These are phyloP conservation scores for Lycium barbarum DNA, from an alignment of 257 asterid genomes.

Conservation along the genomic window DNA sequence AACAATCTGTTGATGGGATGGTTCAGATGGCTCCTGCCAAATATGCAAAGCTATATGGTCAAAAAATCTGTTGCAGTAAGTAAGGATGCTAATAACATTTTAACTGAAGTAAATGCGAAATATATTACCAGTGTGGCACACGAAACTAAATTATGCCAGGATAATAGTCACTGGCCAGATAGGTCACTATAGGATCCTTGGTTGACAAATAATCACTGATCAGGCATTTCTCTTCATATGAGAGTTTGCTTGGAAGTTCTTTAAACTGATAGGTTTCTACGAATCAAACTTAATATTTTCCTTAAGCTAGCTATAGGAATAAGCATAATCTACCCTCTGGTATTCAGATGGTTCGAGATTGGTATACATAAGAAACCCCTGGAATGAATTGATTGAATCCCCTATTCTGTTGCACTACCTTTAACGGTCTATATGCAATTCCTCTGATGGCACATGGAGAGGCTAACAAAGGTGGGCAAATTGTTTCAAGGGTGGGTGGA, in stretches of 20 bases:
- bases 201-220: neutral
- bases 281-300: constrained; percentile 4
- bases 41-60: neutral
- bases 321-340: neutral
- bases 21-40: constrained; percentile 53
- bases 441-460: neutral
- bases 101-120: neutral
- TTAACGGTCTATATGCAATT: constrained; percentile 10
- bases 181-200: neutral
- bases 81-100: neutral
- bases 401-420: neutral
- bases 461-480: neutral
- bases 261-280: neutral
- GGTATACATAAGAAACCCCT: neutral
- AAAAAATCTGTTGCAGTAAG: neutral
- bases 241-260: neutral
- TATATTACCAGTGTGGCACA: neutral
- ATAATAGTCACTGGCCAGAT: neutral
- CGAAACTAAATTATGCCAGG: neutral
- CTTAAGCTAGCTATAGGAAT: neutral
- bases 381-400: neutral
- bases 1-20: constrained; percentile 33
- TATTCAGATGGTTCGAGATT: neutral
- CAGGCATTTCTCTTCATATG: neutral
- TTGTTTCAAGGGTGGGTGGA: neutral